phyloP scores from a whole-genome alignment of 257 asterid species.

The Verbena officinalis region DNA sequence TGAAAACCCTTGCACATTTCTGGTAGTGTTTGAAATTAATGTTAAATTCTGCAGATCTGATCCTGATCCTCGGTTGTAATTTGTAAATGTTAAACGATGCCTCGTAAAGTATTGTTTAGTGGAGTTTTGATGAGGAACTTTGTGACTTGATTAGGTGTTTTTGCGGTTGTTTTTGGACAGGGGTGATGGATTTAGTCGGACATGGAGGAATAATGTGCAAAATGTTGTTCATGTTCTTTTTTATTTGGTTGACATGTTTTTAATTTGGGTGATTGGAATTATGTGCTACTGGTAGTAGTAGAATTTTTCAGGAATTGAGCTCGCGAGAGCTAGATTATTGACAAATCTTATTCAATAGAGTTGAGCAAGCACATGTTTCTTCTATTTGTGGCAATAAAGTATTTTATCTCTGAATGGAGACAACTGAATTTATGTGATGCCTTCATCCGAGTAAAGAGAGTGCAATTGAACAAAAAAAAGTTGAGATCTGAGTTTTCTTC shows the following conservation, averaged over 20 bases:
- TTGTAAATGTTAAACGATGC: conserved; percentile 12
- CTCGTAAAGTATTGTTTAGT: conserved; percentile 9
- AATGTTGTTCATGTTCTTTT: conserved; percentile 21
- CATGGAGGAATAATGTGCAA: conserved; percentile 6
- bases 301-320: conserved; percentile 24
- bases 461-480: too few relatives aligned
- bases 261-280: conserved; percentile 8
- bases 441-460: neutral
- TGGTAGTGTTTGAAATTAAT: conserved; percentile 5
- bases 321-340: neutral
- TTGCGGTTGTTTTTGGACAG: conserved; percentile 1
- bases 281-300: conserved; percentile 6
- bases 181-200: conserved; percentile 1
- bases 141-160: conserved; percentile 16
- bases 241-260: neutral
- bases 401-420: conserved; percentile 13
- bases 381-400: neutral
- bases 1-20: conserved; percentile 3
- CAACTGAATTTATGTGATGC: neutral
- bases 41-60: conserved; percentile 41
- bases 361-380: neutral
- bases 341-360: too few relatives aligned
- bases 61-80: conserved; percentile 27
- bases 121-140: conserved; percentile 18
- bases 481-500: neutral